These are phyloP conservation scores for Iodosphaeria phyllophila DNA, from an alignment of 2,329 filamentous ascomycete species.

Conservation along the genomic window DNA sequence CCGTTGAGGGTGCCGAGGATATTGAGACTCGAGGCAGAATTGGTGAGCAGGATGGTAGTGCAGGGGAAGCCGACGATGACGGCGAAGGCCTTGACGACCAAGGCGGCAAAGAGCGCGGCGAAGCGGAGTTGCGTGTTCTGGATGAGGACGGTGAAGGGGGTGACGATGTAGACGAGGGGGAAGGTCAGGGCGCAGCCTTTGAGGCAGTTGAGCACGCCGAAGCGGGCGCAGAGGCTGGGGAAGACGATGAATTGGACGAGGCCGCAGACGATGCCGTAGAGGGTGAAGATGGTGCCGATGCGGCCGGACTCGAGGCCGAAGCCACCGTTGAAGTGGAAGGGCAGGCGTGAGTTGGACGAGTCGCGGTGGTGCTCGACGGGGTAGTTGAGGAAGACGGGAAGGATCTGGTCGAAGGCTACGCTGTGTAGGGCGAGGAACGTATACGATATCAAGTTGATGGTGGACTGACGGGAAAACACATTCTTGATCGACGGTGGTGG, in stretches of 20 bases:
- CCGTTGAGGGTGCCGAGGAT: conserved; percentile 83
- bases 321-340: conserved; percentile 68
- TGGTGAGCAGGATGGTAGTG: conserved; percentile 77
- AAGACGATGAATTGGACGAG: conserved; percentile 76
- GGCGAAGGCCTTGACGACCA: conserved; percentile 56
- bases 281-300: conserved; percentile 73
- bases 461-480: conserved; percentile 57
- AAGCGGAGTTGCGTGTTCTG: conserved; percentile 29
- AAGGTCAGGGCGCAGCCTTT: conserved; percentile 45
- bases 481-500: conserved; percentile 9
- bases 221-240: conserved; percentile 51
- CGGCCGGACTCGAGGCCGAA: conserved; percentile 55
- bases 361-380: conserved; percentile 34
- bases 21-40: conserved; percentile 56
- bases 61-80: conserved; percentile 81
- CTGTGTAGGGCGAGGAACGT: conserved; percentile 66
- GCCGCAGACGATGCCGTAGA: conserved; percentile 65
- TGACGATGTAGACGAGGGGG: conserved; percentile 62
- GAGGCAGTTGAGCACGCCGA: conserved; percentile 58
- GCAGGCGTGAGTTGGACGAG: conserved; percentile 39
- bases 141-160: conserved; percentile 60
- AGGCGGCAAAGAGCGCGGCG: conserved; percentile 42
- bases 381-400: conserved; percentile 79
- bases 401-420: conserved; percentile 69
- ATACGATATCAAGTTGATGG: conserved; percentile 60